Base-by-base conservation (phyloP, 2,329 filamentous ascomycete genomes). In the Teratosphaeriaceae sp. region DNA sequence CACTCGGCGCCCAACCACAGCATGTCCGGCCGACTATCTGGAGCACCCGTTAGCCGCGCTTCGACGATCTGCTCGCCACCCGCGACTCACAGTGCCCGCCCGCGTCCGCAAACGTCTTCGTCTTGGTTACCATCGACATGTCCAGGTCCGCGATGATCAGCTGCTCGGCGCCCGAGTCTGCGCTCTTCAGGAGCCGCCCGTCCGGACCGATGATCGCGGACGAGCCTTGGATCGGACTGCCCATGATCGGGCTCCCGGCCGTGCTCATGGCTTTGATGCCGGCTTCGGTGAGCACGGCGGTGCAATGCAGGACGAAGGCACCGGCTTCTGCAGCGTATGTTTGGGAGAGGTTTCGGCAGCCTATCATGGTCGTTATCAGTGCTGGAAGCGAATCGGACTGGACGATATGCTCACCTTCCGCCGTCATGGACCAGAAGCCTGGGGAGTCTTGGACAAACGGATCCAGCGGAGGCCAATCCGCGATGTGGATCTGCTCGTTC, bases 251-350 rank as follows among this genome's bases (percentile, higher is more conserved):
- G 0, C 68, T 67, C 0, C 62, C 63, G 7, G 62, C 51, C 0
- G 70, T 74, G 6, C 60, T 57, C 56, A 77, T 66, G 2, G 45
- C 40, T 2, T 70, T 53, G 11, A 75, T 65, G 1, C 69, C 75
- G 12, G 63, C 54, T 5, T 70, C 50, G 0, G 63, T 66, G 38
- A 76, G 63, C 2, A 79, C 65, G 0, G 68, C 58, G 0, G 74
- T 76, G 37, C 62, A 62, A 48, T 77, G 74, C 2, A 80, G 65
- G 1, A 81, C 77, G 46, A 73, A 81, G 0, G 72, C 59, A 7
- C 66, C 64, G 1, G 72, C 69, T 53, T 82, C 78, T 7, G 80
- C 70, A 1, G 78, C 76, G 49, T 79, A 79, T 0, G 70, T 67
- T 46, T 73, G 72, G 0, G 74, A 71, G 1, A 78, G 61, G 34